Conservation (phyloP, 441 rosid species). For the Melastoma candidum region DNA sequence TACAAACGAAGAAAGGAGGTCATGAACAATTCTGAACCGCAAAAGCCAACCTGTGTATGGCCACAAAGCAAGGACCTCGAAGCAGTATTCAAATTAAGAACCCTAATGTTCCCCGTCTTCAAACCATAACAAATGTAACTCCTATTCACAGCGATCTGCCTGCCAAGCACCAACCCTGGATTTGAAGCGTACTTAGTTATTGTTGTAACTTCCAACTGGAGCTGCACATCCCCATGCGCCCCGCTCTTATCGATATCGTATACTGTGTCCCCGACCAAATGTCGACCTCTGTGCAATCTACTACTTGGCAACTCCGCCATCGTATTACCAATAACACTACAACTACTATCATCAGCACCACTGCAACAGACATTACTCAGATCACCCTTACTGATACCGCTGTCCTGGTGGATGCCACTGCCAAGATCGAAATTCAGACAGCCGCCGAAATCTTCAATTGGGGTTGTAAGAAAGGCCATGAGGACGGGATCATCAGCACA, state of each 20-base stretch:
- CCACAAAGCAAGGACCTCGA: conserved; percentile 73
- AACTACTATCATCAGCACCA: not conserved
- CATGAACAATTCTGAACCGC: not conserved
- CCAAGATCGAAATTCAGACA: not conserved
- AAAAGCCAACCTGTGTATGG: conserved; percentile 53
- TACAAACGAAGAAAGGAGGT: not conserved
- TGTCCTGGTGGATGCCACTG: not conserved
- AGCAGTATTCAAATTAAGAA: conserved; percentile 81
- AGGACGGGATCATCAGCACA: too few relatives aligned
- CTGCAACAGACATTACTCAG: not conserved
- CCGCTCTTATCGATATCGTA: conserved; percentile 48
- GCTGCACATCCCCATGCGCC: conserved; percentile 56
- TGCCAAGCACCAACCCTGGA: conserved; percentile 69
- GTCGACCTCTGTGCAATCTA: conserved; percentile 59
- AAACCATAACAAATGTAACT: conserved; percentile 81
- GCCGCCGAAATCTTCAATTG: not conserved
- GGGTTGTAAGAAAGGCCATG: too few relatives aligned
- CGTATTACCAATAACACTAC: not conserved
- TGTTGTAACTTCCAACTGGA: conserved; percentile 73
- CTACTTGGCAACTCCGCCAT: conserved; percentile 25
- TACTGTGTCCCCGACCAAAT: conserved; percentile 34
- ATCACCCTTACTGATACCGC: not conserved
- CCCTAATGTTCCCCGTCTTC: conserved; percentile 74
- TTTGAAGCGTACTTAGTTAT: conserved; percentile 71
- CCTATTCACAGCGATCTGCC: conserved; percentile 80